Conservation (phyloP, 257 asterid species). For the Nicotiana knightiana region DNA sequence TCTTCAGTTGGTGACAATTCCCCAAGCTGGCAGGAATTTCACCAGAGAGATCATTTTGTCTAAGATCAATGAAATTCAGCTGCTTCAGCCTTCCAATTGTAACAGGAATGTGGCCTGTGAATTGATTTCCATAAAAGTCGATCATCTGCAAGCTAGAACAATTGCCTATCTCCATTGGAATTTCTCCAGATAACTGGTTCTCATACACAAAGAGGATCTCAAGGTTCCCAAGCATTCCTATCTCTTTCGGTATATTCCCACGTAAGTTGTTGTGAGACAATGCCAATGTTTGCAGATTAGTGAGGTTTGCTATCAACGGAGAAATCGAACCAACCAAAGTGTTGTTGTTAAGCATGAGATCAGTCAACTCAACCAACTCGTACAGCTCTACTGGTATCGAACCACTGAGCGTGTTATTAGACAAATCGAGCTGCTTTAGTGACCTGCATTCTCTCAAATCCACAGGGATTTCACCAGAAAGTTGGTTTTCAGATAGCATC, state of each 20-base stretch:
- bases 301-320: slow-evolving; percentile 47
- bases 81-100: slow-evolving; percentile 59
- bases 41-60: slow-evolving; percentile 81
- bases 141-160: slow-evolving; percentile 66
- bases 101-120: slow-evolving; percentile 59
- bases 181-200: slow-evolving; percentile 70
- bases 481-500: slow-evolving; percentile 50
- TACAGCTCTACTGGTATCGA: slow-evolving; percentile 63
- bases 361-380: slow-evolving; percentile 50
- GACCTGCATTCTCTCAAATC: slow-evolving; percentile 46
- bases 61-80: slow-evolving; percentile 66
- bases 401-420: slow-evolving; percentile 69
- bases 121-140: slow-evolving; percentile 73
- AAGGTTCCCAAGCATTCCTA: slow-evolving; percentile 68
- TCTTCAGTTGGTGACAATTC: slow-evolving; percentile 47
- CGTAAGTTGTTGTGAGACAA: slow-evolving; percentile 57
- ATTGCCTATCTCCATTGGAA: slow-evolving; percentile 74
- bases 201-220: slow-evolving; percentile 63
- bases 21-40: slow-evolving; percentile 73
- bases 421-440: slow-evolving; percentile 68
- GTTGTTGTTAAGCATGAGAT: slow-evolving; percentile 76
- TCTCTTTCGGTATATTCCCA: slow-evolving; percentile 61
- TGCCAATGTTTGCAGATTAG: slow-evolving; percentile 59
- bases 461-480: slow-evolving; percentile 58
- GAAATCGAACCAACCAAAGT: slow-evolving; percentile 59